Base-by-base conservation (phyloP, 2,329 filamentous ascomycete species). In the Diaporthe destruens region DNA sequence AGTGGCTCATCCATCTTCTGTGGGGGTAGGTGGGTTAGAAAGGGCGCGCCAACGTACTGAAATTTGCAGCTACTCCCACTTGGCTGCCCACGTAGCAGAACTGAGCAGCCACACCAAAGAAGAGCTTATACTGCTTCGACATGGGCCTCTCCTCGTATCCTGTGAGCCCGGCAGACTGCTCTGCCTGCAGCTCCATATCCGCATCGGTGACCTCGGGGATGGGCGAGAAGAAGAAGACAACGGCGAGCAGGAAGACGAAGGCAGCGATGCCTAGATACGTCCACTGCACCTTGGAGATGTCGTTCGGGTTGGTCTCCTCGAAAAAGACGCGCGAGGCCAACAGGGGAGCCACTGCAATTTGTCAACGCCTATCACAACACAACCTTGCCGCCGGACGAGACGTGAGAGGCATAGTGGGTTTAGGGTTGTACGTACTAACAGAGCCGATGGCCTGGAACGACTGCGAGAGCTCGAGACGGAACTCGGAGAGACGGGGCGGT, bases 1-100 rank as follows among this genome's bases (percentile, higher is more conserved):
- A 55, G 53, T 16, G 16, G 11, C 20, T 20, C 29, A 8, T 55
- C 25, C 53, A 34, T 39, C 36, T 39, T 7, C 12, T 12, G 36
- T 39, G 12, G 11, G 36, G 11, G 11, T 36, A 11, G n/a, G n/a
- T 29, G 29, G 29, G 29, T 29, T 29, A 20, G 11, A 32, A 11
- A 34, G 0, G 4, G 20, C 20, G 6, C 7, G 16, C 9, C 14
- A 3, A 55, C 53, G 7, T 55, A 55, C 53, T 93, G 80, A 93
- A 93, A 80, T 92, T 92, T 59, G 80, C 81, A 1, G 90, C 89
- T 67, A 91, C 88, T 65, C 87, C 88, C 39, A 91, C 85, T 77
- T 94, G 93, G 0, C 92, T 90, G 56, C 93, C 93, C 0, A 85
- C 92, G 79, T 95, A 95, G 78, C 90, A 93, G 82, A 94, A 95